Percentiles rank a stretch among this genome's conserved stretches.
Conservation (phyloP, 176 grass and related monocot species). For the Phoenix roebelenii region DNA sequence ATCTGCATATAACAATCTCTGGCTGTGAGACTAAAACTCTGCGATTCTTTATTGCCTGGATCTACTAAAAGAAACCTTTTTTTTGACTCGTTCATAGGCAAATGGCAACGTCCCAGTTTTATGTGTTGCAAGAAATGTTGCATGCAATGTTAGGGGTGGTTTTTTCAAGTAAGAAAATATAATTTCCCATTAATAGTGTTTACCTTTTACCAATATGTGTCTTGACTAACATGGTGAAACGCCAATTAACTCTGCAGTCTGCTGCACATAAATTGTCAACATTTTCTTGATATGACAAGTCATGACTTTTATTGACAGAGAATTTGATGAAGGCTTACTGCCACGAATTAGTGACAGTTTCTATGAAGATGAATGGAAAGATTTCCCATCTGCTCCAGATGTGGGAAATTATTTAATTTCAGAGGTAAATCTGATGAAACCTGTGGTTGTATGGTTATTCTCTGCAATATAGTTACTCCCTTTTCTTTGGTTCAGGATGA, state of each 20-base stretch:
- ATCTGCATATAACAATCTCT: too few relatives aligned
- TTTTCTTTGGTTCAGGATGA: constrained; percentile 48
- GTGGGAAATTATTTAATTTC: constrained; percentile 82
- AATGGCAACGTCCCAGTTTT: constrained; percentile 73
- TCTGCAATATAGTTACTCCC: constrained; percentile 4
- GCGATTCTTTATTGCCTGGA: too few relatives aligned
- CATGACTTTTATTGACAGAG: constrained; percentile 33
- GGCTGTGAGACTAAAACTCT: too few relatives aligned
- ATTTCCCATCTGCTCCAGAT: constrained; percentile 78
- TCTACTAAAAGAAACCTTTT: too few relatives aligned
- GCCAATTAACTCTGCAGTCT: too few relatives aligned
- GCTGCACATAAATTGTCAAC: too few relatives aligned
- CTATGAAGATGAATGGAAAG: constrained; percentile 80
- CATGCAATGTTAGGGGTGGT: constrained; percentile 89
- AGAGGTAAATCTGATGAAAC: constrained; percentile 41
- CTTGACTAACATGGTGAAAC: too few relatives aligned
- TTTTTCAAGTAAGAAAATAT: constrained; percentile 90
- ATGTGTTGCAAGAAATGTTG: constrained; percentile 97
- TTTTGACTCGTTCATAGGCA: constrained; percentile 26
- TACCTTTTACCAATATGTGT: background rate
- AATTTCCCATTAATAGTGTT: constrained; percentile 4
- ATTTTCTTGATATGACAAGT: constrained; percentile 5
- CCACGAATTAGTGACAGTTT: constrained; percentile 47
- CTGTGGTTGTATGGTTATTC: constrained; percentile 14
- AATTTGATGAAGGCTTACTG: constrained; percentile 82